phyloP scores from a whole-genome alignment of 306 rosid species.

The Sindora glabra region DNA sequence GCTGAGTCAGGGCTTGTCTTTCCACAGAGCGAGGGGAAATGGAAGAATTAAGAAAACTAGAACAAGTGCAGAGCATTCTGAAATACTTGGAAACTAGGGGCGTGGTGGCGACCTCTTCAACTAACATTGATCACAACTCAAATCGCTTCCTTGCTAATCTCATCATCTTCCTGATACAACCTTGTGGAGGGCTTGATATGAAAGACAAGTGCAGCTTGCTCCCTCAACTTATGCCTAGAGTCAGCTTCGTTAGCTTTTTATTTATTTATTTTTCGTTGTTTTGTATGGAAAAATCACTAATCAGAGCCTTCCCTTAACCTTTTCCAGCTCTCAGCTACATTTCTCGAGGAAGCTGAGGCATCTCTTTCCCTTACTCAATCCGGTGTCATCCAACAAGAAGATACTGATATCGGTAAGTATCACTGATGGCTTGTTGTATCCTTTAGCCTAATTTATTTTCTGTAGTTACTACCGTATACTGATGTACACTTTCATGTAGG shows the following conservation, averaged over 20 bases:
- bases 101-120: constrained; percentile 3
- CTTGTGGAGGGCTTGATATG: constrained; percentile 53
- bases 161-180: constrained; percentile 49
- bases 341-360: constrained; percentile 63
- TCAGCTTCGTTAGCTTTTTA: constrained; percentile 13
- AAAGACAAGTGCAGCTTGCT: constrained; percentile 44
- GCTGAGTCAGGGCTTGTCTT: too few species aligned
- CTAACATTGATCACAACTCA: constrained; percentile 13
- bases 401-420: too few species aligned
- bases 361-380: constrained; percentile 20
- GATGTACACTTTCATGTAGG: constrained; percentile 24
- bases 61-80: constrained; percentile 45
- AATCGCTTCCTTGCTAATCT: constrained; percentile 53
- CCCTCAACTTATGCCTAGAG: constrained; percentile 46
- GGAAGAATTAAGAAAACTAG: constrained; percentile 51
- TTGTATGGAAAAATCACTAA: background rate
- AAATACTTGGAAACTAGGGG: constrained; percentile 32
- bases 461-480: too few species aligned
- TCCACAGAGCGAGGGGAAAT: background rate
- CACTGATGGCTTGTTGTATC: background rate
- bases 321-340: constrained; percentile 47
- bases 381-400: constrained; percentile 19
- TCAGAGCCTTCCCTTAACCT: background rate
- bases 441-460: background rate
- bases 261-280: constrained; percentile 10